Conservation (phyloP, 345 rosid species). For the Kandelia obovata region DNA sequence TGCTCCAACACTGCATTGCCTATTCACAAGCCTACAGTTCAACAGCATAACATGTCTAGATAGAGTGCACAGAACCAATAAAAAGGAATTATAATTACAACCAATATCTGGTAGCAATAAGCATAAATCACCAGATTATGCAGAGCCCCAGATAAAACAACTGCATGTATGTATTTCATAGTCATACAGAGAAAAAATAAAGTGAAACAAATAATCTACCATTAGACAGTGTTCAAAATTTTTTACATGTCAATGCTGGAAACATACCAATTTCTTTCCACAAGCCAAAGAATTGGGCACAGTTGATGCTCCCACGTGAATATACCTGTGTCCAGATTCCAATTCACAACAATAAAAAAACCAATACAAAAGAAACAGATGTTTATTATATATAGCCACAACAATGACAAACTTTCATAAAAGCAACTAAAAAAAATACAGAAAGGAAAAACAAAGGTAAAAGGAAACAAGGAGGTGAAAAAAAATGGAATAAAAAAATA, state of each 20-base stretch:
- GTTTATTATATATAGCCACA: not conserved
- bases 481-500: too few relatives aligned
- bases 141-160: not conserved
- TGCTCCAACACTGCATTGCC: not conserved
- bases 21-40: not conserved
- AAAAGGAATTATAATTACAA: not conserved
- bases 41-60: not conserved
- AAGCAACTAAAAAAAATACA: too few relatives aligned
- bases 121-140: not conserved
- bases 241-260: not conserved
- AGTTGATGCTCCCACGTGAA: conserved; percentile 66
- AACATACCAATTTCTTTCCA: conserved; percentile 68
- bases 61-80: not conserved
- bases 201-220: too few relatives aligned
- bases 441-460: too few relatives aligned
- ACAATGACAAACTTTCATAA: not conserved
- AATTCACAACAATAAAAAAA: not conserved
- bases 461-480: too few relatives aligned
- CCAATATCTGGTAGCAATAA: not conserved
- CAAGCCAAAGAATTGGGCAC: conserved; percentile 44
- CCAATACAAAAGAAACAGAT: not conserved
- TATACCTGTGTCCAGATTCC: conserved; percentile 42
- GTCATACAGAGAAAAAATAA: too few relatives aligned
- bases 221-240: not conserved
- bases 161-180: not conserved